Evolutionary conservation across 2,329 filamentous ascomycete species (phyloP).

Genomic region (Mariannaea elegans): DNA sequence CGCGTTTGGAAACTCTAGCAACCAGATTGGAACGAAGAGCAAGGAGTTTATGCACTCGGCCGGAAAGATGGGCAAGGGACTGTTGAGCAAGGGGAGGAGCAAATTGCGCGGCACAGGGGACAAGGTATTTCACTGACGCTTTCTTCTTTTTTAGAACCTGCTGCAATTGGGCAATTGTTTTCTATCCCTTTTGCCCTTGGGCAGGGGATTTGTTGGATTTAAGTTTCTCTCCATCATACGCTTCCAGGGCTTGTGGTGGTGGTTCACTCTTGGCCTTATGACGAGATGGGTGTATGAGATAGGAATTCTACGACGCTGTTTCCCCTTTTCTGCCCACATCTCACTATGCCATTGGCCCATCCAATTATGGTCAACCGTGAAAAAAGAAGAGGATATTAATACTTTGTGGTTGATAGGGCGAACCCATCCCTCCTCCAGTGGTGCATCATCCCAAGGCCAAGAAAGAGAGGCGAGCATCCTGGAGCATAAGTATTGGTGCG

Average conservation of each 20-base stretch:
- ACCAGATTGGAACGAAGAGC: constrained; percentile 80
- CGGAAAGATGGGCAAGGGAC: constrained; percentile 87
- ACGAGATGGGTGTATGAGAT: constrained; percentile 51
- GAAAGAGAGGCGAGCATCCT: constrained; percentile 54
- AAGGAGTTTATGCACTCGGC: constrained; percentile 90
- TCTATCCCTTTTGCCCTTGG: constrained; percentile 36
- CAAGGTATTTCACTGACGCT: constrained; percentile 83
- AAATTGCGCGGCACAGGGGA: constrained; percentile 79
- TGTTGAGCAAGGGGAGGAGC: constrained; percentile 90
- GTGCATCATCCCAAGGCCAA: constrained; percentile 48
- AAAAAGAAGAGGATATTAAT: constrained; percentile 48
- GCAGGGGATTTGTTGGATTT: constrained; percentile 41
- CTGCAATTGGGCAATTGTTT: constrained; percentile 39
- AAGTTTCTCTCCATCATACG: constrained; percentile 43
- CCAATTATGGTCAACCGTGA: constrained; percentile 39
- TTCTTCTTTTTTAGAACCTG: constrained; percentile 46
- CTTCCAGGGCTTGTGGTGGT: constrained; percentile 35
- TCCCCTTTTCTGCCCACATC: constrained; percentile 36
- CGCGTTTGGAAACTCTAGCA: constrained; percentile 62
- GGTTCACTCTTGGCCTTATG: constrained; percentile 45
- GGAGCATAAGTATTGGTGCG: constrained; percentile 51
- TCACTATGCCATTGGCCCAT: constrained; percentile 40
- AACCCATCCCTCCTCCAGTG: constrained; percentile 44
- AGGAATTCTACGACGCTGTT: constrained; percentile 52
- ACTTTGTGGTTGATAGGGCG: constrained; percentile 48